Evolutionary conservation across 75 land plant species (phyloP), one percentile per base, ranked within the genome.

Genomic region (Selaginella moellendorffii): DNA sequence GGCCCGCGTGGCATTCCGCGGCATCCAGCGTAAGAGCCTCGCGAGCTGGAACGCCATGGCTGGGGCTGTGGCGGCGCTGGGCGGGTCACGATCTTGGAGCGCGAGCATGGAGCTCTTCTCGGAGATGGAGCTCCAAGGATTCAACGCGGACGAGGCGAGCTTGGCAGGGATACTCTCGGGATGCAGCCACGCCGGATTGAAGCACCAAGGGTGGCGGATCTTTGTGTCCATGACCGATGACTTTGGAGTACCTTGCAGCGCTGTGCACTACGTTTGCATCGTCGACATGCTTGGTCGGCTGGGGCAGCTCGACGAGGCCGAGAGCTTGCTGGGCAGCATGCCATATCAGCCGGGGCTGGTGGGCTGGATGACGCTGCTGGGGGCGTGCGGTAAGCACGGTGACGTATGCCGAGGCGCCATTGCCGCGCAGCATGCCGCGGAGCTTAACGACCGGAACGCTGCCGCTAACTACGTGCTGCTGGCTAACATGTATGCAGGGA

Each of bases 381-480:
- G 25, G 5, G 59, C 59, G 24, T 56, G 59, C 19, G n/a, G 25
- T 56, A 56, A 5, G 19, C 59, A 56, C n/a, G 59, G 59, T 56
- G 59, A 56, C 59, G 24, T 56, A 2, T 5, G 21, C 8, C 8
- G 59, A 21, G 59, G 59, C 5, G 9, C 8, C 5, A 8, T 24
- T 21, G 59, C 24, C n/a, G 59, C 59, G n/a, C 17, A 19, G 24
- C 8, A 21, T 21, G 24, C 24, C 9, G 2, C n/a, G 5, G 59
- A 8, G 8, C 59, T 56, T 5, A 56, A 56, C n/a, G 59, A 36
- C 8, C 5, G n/a, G 5, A 24, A 56, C 9, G 19, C 19, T 21
- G 8, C 59, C 8, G 23, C 59, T 56, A n/a, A n/a, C n/a, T 56
- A 56, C n/a, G 21, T 56, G 2, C 24, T 56, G 8, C 21, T 56